Conservation (phyloP, 768 basidiomycete species). For the Astraeus odoratus region DNA sequence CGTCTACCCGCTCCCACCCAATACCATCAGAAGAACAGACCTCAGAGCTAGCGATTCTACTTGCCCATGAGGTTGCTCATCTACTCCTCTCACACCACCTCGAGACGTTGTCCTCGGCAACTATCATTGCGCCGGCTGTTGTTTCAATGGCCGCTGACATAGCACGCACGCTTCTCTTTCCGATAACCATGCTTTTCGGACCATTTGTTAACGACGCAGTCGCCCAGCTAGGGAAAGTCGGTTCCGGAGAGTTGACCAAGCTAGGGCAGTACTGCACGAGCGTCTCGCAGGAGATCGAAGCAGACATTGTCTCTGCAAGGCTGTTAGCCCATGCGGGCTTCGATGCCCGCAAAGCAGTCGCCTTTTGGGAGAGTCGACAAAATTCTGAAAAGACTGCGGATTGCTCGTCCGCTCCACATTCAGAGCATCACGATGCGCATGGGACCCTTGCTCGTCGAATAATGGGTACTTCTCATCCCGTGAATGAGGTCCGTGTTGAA, state of each 20-base stretch:
- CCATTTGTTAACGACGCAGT: conserved; percentile 96
- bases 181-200: conserved; percentile 84
- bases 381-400: conserved; percentile 16
- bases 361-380: conserved; percentile 71
- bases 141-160: conserved; percentile 74
- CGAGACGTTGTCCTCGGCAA: conserved; percentile 81
- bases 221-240: conserved; percentile 70
- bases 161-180: conserved; percentile 74
- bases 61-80: conserved; percentile 93
- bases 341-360: conserved; percentile 74
- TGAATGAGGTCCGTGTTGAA: conserved; percentile 34
- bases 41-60: conserved; percentile 78
- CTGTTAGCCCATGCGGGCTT: conserved; percentile 91
- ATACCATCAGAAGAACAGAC: conserved; percentile 78
- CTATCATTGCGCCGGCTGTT: conserved; percentile 75
- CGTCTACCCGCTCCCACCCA: conserved; percentile 32
- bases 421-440: conserved; percentile 5
- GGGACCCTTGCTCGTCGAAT: conserved; percentile 22
- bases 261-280: conserved; percentile 73
- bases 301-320: conserved; percentile 81
- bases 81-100: conserved; percentile 86
- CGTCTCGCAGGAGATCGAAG: conserved; percentile 83
- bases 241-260: conserved; percentile 67
- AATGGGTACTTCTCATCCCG: conserved; percentile 39
- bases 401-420: conserved; percentile 13